phyloP scores from a whole-genome alignment of 2,329 filamentous ascomycete genomes.

The Botrytis deweyae region DNA sequence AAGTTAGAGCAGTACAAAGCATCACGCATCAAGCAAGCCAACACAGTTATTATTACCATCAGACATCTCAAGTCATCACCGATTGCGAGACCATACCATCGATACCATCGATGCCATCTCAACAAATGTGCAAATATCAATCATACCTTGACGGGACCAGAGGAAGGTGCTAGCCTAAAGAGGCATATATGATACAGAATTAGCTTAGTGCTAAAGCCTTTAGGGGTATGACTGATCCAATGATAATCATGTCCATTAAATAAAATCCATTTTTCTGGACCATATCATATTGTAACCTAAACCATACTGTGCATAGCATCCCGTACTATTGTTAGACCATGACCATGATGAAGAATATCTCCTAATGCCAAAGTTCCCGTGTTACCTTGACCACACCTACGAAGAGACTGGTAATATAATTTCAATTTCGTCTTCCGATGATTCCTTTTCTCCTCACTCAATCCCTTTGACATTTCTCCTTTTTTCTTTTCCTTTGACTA shows the following conservation, averaged over 20 bases:
- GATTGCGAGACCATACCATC: neutral
- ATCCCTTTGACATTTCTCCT: neutral
- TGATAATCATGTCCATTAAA: too few relatives aligned
- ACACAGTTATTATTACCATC: neutral
- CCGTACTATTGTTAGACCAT: neutral
- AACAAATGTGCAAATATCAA: neutral
- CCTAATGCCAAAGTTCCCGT: neutral
- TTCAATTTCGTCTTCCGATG: neutral
- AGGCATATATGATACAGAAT: too few relatives aligned
- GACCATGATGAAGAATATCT: neutral
- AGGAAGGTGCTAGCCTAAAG: too few relatives aligned
- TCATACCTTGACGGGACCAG: neutral
- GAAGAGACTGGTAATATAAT: neutral
- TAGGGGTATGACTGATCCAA: too few relatives aligned
- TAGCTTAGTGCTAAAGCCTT: too few relatives aligned
- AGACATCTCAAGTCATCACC: conserved; percentile 11
- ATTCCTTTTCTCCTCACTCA: neutral
- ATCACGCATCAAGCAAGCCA: neutral
- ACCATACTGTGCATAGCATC: neutral
- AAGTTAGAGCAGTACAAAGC: neutral
- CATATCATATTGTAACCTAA: neutral
- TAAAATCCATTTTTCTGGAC: too few relatives aligned
- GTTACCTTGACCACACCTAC: neutral
- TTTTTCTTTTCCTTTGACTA: neutral
- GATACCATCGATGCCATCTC: neutral